Base-by-base conservation (phyloP, 306 rosid species). In the Cercis canadensis region DNA sequence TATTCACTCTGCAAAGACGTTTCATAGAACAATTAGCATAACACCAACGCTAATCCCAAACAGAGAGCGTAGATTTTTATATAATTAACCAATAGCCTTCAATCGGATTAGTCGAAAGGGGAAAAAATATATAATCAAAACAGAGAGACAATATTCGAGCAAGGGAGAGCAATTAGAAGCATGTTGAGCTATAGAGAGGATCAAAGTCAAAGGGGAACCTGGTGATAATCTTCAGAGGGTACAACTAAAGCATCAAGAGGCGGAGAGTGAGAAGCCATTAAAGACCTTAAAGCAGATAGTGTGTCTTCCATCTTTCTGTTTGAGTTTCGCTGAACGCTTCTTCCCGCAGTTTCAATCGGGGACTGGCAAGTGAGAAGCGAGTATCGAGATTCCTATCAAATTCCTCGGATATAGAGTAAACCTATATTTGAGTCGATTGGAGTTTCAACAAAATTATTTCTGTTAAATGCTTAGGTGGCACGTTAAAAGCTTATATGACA, bases 161-260 rank as follows among this genome's bases (percentile, higher is more conserved):
- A 36, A 58, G 70, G 10, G 52, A 4, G 6, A 34, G 58, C 18
- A 58, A 62, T 6, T 4, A 11, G 50, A 11, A 37, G 21, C 13
- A 13, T 8, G 55, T 29, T 39, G 54, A 71, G 52, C 18, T 60
- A 57, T 29, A 70, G 50, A n/a, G 32, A 57, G 45, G 53, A 21
- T 7, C 57, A 32, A 14, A 44, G 73, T 7, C 56, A 43, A 14
- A 44, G 73, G 3, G 36, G 24, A 74, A 94, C 99, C 97, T 91
- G 99, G 31, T 95, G 99, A 79, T 89, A 89, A 75, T 95, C 99
- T 83, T 95, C 97, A 6, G 99, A 95, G 16, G 99, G 99, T 1
- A 95, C 96, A 5, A 91, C 82, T 50, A 95, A 84, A 49, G 99
- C 99, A 56, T 83, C 82, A 4, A 95, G 95, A 14, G 95, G 88